These are phyloP conservation scores for Capsella rubella DNA, from an alignment of 441 rosid genomes.

Conservation along the genomic window DNA sequence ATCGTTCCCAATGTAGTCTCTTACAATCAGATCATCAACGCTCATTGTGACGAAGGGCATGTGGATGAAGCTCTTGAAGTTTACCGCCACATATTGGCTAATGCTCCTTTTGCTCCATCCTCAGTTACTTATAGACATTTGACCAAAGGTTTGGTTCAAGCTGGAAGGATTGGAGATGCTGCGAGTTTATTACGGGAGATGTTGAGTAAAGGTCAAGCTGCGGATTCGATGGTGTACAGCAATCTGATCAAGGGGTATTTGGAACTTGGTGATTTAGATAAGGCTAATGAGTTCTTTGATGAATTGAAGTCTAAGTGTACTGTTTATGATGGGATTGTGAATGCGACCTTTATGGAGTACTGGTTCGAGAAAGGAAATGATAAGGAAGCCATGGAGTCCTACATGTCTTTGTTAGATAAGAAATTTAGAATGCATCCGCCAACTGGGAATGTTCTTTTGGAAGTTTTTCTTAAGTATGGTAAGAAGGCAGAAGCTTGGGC, in stretches of 20 bases:
- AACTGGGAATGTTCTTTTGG: constrained; percentile 80
- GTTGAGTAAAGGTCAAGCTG: constrained; percentile 86
- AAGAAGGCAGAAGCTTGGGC: constrained; percentile 67
- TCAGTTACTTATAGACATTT: constrained; percentile 87
- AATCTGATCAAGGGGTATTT: constrained; percentile 77
- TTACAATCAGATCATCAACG: constrained; percentile 84
- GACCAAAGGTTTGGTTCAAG: constrained; percentile 85
- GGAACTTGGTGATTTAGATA: constrained; percentile 73
- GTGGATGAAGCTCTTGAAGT: constrained; percentile 72
- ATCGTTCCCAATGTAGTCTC: constrained; percentile 90
- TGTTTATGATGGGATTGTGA: constrained; percentile 90
- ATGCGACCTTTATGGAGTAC: constrained; percentile 90
- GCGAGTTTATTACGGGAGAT: constrained; percentile 83
- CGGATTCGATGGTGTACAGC: constrained; percentile 87
- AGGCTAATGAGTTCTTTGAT: constrained; percentile 86
- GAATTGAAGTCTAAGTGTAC: constrained; percentile 80
- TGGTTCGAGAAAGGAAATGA: constrained; percentile 89
- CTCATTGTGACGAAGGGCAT: constrained; percentile 82
- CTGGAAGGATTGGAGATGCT: constrained; percentile 76
- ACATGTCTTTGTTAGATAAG: constrained; percentile 70
- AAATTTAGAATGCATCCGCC: constrained; percentile 81
- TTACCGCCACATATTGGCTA: constrained; percentile 68
- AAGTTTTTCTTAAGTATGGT: constrained; percentile 81
- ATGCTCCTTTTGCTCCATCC: constrained; percentile 82
- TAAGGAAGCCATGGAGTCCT: constrained; percentile 86